These are phyloP conservation scores for Fusarium nurragi DNA, from an alignment of 2,329 filamentous ascomycete species.

Conservation along the genomic window DNA sequence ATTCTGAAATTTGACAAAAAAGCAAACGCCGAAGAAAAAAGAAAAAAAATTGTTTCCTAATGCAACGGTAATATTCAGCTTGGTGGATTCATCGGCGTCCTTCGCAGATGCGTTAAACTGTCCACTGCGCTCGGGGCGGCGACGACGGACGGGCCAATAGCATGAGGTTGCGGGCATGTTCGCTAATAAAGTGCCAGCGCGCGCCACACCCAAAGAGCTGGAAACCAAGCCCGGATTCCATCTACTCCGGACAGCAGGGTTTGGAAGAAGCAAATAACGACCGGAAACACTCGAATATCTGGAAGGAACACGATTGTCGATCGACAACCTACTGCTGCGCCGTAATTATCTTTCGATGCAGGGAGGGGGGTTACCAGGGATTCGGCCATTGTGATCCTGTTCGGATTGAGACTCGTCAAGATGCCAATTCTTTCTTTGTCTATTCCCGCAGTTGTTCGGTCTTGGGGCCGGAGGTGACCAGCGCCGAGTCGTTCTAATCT, in stretches of 20 bases:
- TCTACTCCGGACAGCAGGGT: slow-evolving; percentile 3
- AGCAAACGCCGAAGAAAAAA: slow-evolving; percentile 6
- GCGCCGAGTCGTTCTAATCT: slow-evolving; percentile 14
- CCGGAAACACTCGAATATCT: not conserved
- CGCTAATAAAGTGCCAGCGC: slow-evolving; percentile 7
- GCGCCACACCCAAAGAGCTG: slow-evolving; percentile 29
- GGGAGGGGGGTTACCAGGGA: slow-evolving; percentile 26
- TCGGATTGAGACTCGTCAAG: slow-evolving; percentile 4
- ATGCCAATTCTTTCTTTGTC: not conserved
- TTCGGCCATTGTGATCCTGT: slow-evolving; percentile 2
- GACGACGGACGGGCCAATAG: slow-evolving; percentile 13
- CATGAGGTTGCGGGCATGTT: not conserved
- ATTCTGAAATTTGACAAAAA: slow-evolving; percentile 29
- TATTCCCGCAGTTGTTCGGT: slow-evolving; percentile 25
- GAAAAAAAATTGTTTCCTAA: slow-evolving; percentile 10
- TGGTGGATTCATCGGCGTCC: slow-evolving; percentile 1
- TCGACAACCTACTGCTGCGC: not conserved
- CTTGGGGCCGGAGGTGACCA: slow-evolving; percentile 16
- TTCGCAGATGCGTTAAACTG: too few relatives aligned
- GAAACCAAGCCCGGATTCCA: slow-evolving; percentile 7
- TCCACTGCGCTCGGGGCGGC: slow-evolving; percentile 20
- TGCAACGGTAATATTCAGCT: slow-evolving; percentile 12
- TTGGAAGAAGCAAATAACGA: not conserved
- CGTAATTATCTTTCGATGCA: slow-evolving; percentile 2
- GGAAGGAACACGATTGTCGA: not conserved